These are phyloP conservation scores for Kuraishia ogatae DNA, from an alignment of 805 yeast genomes.

Conservation along the genomic window DNA sequence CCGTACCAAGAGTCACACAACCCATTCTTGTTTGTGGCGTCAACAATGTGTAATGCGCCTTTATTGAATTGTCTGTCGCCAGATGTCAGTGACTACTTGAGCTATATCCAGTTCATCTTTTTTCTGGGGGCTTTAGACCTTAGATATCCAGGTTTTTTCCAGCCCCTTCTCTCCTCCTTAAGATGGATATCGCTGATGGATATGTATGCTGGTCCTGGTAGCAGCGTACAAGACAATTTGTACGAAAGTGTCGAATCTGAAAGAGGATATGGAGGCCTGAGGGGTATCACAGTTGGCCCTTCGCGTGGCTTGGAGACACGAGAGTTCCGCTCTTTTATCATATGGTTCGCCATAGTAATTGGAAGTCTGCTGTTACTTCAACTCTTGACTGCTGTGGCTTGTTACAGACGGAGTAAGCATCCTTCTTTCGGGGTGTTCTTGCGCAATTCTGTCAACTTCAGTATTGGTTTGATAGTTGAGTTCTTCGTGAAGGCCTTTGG, in stretches of 20 bases:
- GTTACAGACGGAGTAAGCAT: neutral
- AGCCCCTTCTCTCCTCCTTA: slow-evolving; percentile 39
- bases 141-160: slow-evolving; percentile 55
- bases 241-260: slow-evolving; percentile 28
- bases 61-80: slow-evolving; percentile 50
- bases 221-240: slow-evolving; percentile 4
- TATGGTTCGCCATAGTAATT: slow-evolving; percentile 1
- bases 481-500: slow-evolving; percentile 27
- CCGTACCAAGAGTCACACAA: slow-evolving; percentile 53
- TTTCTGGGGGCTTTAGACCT: slow-evolving; percentile 47
- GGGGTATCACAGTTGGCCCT: slow-evolving; percentile 24
- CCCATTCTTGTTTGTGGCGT: slow-evolving; percentile 41
- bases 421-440: neutral
- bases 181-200: slow-evolving; percentile 50
- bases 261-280: slow-evolving; percentile 24
- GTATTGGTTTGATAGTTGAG: slow-evolving; percentile 8
- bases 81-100: slow-evolving; percentile 34
- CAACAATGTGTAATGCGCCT: slow-evolving; percentile 51
- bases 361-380: neutral
- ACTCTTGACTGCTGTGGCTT: neutral
- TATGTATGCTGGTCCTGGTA: slow-evolving; percentile 5
- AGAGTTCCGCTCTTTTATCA: neutral
- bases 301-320: slow-evolving; percentile 11
- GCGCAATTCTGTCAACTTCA: neutral
- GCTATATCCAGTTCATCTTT: slow-evolving; percentile 51